phyloP scores from a whole-genome alignment of 1,284 basidiomycete genomes.

The Cystobasidium sp. region DNA sequence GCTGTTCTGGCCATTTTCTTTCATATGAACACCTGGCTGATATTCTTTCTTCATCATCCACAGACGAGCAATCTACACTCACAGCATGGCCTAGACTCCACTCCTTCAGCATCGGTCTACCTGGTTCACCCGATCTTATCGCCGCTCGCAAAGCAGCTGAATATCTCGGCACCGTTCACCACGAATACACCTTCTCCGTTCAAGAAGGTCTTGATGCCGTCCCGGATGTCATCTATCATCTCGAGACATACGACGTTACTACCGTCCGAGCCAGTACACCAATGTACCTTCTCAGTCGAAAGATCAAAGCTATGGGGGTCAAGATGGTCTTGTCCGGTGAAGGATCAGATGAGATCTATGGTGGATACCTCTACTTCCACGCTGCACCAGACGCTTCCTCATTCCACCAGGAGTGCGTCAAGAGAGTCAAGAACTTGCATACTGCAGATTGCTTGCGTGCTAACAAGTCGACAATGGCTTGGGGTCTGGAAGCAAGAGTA shows the following conservation, averaged over 20 bases:
- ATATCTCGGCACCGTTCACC: constrained; percentile 92
- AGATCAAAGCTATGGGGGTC: constrained; percentile 99
- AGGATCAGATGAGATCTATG: constrained; percentile 96
- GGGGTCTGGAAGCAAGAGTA: constrained; percentile 98
- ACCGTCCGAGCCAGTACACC: constrained; percentile 97
- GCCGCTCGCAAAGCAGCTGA: constrained; percentile 93
- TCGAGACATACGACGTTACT: constrained; percentile 99
- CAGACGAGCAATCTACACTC: constrained; percentile 62
- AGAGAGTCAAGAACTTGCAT: constrained; percentile 96
- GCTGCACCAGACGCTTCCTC: constrained; percentile 86
- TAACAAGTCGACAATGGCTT: constrained; percentile 99
- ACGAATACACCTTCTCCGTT: constrained; percentile 98
- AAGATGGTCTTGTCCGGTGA: constrained; percentile 99
- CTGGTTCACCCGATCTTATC: constrained; percentile 91
- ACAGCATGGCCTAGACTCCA: constrained; percentile 95
- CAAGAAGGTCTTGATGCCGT: constrained; percentile 98
- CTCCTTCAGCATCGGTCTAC: constrained; percentile 96
- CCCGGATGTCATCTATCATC: constrained; percentile 96
- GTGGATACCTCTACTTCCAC: constrained; percentile 99
- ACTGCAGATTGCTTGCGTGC: constrained; percentile 97
- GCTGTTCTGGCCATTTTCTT: not conserved
- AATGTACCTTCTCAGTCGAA: constrained; percentile 94
- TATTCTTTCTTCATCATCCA: not conserved
- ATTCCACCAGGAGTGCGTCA: constrained; percentile 95
- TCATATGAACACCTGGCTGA: not conserved